phyloP scores from a whole-genome alignment of 352 stramenopile species.

The Globisporangium ultimum region DNA sequence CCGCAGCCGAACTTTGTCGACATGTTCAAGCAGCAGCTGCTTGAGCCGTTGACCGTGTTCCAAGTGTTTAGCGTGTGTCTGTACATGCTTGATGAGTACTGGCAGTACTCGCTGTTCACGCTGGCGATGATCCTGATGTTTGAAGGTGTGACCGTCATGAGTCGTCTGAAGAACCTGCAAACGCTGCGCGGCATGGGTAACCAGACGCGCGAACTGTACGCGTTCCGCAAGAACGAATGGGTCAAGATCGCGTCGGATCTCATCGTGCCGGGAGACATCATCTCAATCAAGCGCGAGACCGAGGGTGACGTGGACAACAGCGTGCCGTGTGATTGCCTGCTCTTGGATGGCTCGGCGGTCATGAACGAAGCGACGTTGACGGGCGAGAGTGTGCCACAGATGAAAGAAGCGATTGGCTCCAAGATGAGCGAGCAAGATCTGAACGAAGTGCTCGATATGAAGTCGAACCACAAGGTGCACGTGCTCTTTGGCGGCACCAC shows the following conservation, averaged over 20 bases:
- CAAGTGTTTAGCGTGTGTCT: conserved; percentile 98
- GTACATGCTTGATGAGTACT: conserved; percentile 99
- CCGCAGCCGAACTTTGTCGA: conserved; percentile 93
- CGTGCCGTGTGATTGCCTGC: conserved; percentile 94
- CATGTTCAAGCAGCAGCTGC: conserved; percentile 96
- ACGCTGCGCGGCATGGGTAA: conserved; percentile 94
- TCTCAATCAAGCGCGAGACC: conserved; percentile 91
- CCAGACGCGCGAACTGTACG: conserved; percentile 80
- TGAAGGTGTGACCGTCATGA: conserved; percentile 94
- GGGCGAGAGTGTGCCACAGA: conserved; percentile 97
- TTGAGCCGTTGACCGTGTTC: conserved; percentile 99
- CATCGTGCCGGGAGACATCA: conserved; percentile 92
- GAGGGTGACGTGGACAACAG: conserved; percentile 76
- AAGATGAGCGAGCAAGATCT: conserved; percentile 80
- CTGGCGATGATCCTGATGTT: conserved; percentile 98
- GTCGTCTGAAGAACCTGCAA: conserved; percentile 94
- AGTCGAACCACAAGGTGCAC: conserved; percentile 86
- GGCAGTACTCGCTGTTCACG: conserved; percentile 99
- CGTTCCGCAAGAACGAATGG: conserved; percentile 91
- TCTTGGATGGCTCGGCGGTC: conserved; percentile 93
- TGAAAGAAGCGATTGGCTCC: conserved; percentile 92
- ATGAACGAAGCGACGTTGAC: conserved; percentile 99
- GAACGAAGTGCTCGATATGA: conserved; percentile 78
- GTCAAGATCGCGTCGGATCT: conserved; percentile 72
- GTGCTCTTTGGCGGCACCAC: conserved; percentile 93